phyloP scores from a whole-genome alignment of 257 asterid species.

The Nicotiana noctiflora region DNA sequence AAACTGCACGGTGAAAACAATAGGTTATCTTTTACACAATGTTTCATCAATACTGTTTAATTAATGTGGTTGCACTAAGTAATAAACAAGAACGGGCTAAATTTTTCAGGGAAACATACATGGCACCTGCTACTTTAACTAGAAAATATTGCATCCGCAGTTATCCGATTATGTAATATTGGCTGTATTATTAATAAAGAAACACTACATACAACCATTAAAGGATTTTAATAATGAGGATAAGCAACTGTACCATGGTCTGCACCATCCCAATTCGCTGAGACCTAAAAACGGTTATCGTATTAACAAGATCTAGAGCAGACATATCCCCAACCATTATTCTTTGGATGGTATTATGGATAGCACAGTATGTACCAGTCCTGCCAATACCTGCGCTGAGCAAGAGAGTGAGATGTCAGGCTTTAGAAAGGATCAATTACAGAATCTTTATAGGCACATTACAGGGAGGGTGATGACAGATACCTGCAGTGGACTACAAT shows the following conservation, averaged over 20 bases:
- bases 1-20: neutral
- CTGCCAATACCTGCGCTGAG: conserved; percentile 97
- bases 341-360: conserved; percentile 80
- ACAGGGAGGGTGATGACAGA: neutral
- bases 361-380: conserved; percentile 82
- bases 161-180: neutral
- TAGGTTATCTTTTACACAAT: neutral
- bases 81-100: neutral
- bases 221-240: neutral
- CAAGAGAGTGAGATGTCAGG: conserved; percentile 16
- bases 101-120: neutral
- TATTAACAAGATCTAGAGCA: conserved; percentile 62
- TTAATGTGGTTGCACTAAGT: neutral
- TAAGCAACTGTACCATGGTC: conserved; percentile 47
- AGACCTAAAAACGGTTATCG: conserved; percentile 59
- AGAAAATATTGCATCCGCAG: neutral
- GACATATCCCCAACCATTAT: conserved; percentile 72
- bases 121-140: neutral
- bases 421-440: neutral
- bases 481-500: conserved; percentile 99
- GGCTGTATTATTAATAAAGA: neutral
- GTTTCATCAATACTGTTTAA: neutral
- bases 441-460: neutral
- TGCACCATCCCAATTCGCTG: conserved; percentile 95
- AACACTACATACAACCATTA: too few species aligned